phyloP scores from a whole-genome alignment of 2,329 filamentous ascomycete species.

The Colletotrichum tabaci region DNA sequence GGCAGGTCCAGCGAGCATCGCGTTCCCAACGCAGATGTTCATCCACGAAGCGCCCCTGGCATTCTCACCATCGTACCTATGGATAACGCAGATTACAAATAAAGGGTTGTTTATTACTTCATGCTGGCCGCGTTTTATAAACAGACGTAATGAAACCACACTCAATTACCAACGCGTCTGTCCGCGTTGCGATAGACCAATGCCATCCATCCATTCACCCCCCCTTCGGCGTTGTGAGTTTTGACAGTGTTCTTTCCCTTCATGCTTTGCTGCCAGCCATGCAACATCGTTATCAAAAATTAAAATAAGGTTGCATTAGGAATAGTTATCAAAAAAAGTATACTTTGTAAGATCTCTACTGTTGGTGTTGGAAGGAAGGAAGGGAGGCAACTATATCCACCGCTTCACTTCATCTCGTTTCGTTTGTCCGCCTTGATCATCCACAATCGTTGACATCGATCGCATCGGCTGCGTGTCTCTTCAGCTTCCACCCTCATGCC shows the following conservation, averaged over 20 bases:
- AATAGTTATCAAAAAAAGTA: no score
- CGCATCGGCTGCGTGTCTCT: conserved; percentile 14
- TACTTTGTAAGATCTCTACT: neutral
- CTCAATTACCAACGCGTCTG: conserved; percentile 26
- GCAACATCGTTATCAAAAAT: neutral
- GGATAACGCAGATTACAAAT: neutral
- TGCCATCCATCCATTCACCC: conserved; percentile 10
- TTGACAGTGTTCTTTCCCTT: conserved; percentile 2
- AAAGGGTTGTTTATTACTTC: conserved; percentile 24
- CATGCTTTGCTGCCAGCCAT: conserved; percentile 9
- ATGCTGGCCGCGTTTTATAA: conserved; percentile 32
- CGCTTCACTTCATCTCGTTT: neutral
- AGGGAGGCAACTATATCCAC: neutral
- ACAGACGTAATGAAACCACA: conserved; percentile 25
- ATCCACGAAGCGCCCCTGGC: neutral
- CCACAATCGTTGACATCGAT: conserved; percentile 22
- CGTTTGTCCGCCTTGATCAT: neutral
- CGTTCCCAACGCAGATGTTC: neutral
- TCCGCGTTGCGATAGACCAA: neutral
- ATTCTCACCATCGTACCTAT: neutral
- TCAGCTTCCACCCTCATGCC: conserved; percentile 8
- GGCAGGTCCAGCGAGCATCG: conserved; percentile 1
- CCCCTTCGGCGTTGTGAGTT: neutral
- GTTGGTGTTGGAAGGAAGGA: neutral
- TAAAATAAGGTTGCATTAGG: no score